phyloP scores from a whole-genome alignment of 352 stramenopile species.

The Phytophthora nicotianae region DNA sequence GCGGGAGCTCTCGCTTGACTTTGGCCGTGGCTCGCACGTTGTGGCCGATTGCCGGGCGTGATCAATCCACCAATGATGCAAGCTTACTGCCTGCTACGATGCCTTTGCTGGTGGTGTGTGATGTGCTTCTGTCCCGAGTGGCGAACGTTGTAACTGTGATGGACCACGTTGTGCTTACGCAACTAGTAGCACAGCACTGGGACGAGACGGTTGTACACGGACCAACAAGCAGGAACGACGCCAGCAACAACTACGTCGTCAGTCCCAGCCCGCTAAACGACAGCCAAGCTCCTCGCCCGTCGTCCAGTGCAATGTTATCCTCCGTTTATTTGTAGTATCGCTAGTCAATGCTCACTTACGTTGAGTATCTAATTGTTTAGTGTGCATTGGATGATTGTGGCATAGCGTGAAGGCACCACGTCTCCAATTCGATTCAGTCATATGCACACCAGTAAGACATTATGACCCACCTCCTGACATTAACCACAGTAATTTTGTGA shows the following conservation, averaged over 20 bases:
- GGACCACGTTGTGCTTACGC: slow-evolving; percentile 49
- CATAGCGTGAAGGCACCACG: no score
- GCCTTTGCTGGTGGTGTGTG: slow-evolving; percentile 47
- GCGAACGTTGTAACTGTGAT: slow-evolving; percentile 37
- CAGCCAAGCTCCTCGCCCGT: slow-evolving; percentile 17
- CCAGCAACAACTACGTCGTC: slow-evolving; percentile 4
- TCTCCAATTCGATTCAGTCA: no score
- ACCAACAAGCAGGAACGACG: not conserved
- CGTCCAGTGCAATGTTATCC: slow-evolving; percentile 26
- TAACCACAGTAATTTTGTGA: no score
- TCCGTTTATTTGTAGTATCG: slow-evolving; percentile 24
- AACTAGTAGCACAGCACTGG: slow-evolving; percentile 51
- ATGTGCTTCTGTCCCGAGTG: slow-evolving; percentile 45
- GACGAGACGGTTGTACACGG: slow-evolving; percentile 41
- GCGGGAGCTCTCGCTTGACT: slow-evolving; percentile 24
- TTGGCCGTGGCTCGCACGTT: slow-evolving; percentile 33
- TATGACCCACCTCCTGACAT: no score
- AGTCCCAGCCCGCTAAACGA: slow-evolving; percentile 19
- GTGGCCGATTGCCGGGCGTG: slow-evolving; percentile 23
- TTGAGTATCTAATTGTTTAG: no score
- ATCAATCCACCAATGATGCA: slow-evolving; percentile 4
- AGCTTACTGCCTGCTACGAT: slow-evolving; percentile 28
- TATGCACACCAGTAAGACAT: no score
- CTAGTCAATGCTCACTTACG: no score
- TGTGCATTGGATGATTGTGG: no score